These are phyloP conservation scores for Paspalum notatum DNA, from an alignment of 176 grass and related monocot species.

Conservation along the genomic window DNA sequence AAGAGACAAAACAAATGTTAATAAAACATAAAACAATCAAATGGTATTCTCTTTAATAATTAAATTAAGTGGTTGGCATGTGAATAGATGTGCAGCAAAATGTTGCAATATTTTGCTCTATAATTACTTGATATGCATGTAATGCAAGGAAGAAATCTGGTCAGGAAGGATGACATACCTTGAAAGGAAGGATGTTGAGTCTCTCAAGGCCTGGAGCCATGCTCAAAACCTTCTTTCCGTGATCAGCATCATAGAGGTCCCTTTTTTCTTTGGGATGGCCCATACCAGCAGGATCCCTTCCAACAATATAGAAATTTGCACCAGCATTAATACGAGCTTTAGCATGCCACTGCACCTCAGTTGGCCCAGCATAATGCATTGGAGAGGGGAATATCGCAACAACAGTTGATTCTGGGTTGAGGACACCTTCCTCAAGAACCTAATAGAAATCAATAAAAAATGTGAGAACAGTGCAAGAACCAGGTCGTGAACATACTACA, in stretches of 20 bases:
- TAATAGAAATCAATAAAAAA: constrained; percentile 33
- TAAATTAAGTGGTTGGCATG: neutral
- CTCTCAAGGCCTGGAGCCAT: constrained; percentile 97
- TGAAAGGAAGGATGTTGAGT: constrained; percentile 98
- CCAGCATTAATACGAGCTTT: constrained; percentile 97
- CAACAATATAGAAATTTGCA: constrained; percentile 99
- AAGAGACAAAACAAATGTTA: constrained; percentile 36
- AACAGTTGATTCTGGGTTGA: constrained; percentile 94
- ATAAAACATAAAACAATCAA: constrained; percentile 7
- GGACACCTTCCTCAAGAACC: constrained; percentile 98
- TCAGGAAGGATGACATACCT: constrained; percentile 49
- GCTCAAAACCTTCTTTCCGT: constrained; percentile 93
- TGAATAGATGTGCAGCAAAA: neutral
- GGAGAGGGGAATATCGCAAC: constrained; percentile 97
- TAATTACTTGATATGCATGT: neutral
- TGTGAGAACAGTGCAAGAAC: constrained; percentile 16
- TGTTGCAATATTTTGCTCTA: neutral
- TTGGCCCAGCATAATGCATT: constrained; percentile 97
- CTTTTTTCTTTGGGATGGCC: constrained; percentile 75
- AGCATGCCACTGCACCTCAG: constrained; percentile 99
- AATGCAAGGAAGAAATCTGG: neutral
- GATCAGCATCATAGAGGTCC: constrained; percentile 97
- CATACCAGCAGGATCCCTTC: constrained; percentile 97
- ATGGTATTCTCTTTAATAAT: neutral
- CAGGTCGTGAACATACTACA: neutral